Conservation (phyloP, 768 basidiomycete species). For the Tephrocybe sp. region DNA sequence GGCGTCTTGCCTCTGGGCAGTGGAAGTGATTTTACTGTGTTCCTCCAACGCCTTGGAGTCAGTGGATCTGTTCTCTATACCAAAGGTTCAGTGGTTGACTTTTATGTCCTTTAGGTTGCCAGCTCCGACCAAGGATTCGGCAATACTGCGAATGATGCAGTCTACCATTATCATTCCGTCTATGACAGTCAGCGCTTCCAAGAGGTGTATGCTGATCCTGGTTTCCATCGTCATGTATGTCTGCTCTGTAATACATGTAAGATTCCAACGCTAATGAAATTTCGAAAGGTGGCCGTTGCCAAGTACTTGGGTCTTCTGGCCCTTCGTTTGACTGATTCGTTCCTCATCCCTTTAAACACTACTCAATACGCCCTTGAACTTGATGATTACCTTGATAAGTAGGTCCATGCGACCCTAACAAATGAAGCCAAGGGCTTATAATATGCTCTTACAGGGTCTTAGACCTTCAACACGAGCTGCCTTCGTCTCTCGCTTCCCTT, state of each 20-base stretch:
- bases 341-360: slow-evolving; percentile 73
- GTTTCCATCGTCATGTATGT: slow-evolving; percentile 71
- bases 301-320: slow-evolving; percentile 64
- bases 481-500: slow-evolving; percentile 18
- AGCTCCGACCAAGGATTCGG: slow-evolving; percentile 44
- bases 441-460: slow-evolving; percentile 54
- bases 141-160: slow-evolving; percentile 49
- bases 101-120: slow-evolving; percentile 31
- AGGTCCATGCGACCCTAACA: slow-evolving; percentile 21
- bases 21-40: slow-evolving; percentile 91
- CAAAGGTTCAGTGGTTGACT: neutral
- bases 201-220: slow-evolving; percentile 73
- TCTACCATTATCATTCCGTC: slow-evolving; percentile 78
- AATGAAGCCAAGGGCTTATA: too few relatives aligned
- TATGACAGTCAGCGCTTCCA: slow-evolving; percentile 77
- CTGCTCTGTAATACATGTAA: neutral
- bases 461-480: slow-evolving; percentile 32
- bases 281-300: slow-evolving; percentile 58
- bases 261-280: neutral
- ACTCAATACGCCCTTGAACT: slow-evolving; percentile 75
- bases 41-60: slow-evolving; percentile 74
- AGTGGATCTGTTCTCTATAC: slow-evolving; percentile 8
- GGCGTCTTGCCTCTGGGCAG: slow-evolving; percentile 70
- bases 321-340: slow-evolving; percentile 61
- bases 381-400: slow-evolving; percentile 62